These are phyloP conservation scores for Nicotiana sylvestris DNA, from an alignment of 257 asterid species.

Conservation along the genomic window DNA sequence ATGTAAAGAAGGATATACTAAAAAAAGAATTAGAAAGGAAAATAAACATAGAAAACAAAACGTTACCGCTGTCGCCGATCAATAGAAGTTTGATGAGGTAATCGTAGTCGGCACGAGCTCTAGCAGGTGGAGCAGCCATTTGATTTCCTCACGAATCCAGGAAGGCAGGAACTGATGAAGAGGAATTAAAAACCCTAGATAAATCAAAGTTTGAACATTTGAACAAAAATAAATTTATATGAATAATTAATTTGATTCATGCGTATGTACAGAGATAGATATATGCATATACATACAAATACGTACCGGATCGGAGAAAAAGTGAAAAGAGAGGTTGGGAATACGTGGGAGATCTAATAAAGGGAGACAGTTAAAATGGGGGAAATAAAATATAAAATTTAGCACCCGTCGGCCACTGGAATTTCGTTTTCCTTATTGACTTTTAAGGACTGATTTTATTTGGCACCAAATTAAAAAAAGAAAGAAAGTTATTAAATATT, in stretches of 20 bases:
- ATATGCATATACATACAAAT: background rate
- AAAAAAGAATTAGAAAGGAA: no score
- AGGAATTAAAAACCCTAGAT: constrained; percentile 11
- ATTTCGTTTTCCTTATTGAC: background rate
- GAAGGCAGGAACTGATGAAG: background rate
- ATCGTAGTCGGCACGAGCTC: constrained; percentile 62
- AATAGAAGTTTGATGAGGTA: constrained; percentile 44
- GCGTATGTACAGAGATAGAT: background rate
- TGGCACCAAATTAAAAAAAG: no score
- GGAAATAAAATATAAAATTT: constrained; percentile 22
- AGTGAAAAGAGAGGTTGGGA: background rate
- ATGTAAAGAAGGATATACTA: no score
- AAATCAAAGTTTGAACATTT: background rate
- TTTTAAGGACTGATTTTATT: background rate
- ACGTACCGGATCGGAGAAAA: constrained; percentile 30
- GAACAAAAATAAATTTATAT: background rate
- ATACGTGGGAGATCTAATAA: constrained; percentile 23
- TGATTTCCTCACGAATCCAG: constrained; percentile 11
- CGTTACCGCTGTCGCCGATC: constrained; percentile 54
- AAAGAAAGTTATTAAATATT: no score
- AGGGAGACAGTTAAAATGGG: constrained; percentile 9
- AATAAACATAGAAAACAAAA: no score
- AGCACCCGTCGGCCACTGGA: constrained; percentile 23
- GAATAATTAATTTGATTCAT: background rate
- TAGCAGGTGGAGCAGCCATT: constrained; percentile 58